Base-by-base conservation (phyloP, 192 early-diverging fungal genomes). In the Linnemannia zychae region DNA sequence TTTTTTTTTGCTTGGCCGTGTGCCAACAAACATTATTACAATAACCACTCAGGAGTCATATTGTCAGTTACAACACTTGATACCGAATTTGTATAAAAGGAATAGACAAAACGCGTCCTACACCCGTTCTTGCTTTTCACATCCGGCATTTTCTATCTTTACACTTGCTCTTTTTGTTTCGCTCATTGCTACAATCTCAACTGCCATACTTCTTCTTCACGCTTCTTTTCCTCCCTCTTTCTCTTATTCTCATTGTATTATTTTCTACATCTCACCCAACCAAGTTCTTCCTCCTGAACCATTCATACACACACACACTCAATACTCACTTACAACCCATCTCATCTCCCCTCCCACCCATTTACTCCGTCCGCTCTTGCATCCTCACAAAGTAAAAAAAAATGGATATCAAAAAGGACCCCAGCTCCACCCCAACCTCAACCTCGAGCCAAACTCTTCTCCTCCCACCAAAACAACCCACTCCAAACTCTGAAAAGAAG, bases 371-470 rank as follows among this genome's bases (percentile, higher is more conserved):
- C n/a, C n/a, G n/a, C n/a, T n/a, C n/a, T n/a, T n/a, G n/a, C 36
- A 44, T 17, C 20, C 40, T n/a, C 16, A 20, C 40, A 34, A 28
- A 50, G 24, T 22, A 7, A 34, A 46, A 24, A 15, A 47, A 75
- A n/a, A 71, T 40, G 24, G n/a, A 71, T 44, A 44, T 44, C 16
- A 71, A 71, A 71, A 71, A 71, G 28, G 40, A 47, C 4, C n/a
- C n/a, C 11, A 3, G 17, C 47, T 7, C 9, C 20, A 31, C 7
- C 16, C 3, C 40, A 12, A 24, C 34, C 57, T 15, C 24, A 63
- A 28, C 28, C 40, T 44, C 40, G 9, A 28, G 31, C 24, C 24
- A 60, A 60, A 60, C 28, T 3, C 57, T 60, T 11, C 28, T 60
- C 24, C 57, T 60, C 53, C 57, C 52, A 5, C 24, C 57, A 63